Evolutionary conservation across 2,329 filamentous ascomycete genomes (phyloP), one percentile per base, ranked within the genome.

Genomic region (Alternaria arborescens): DNA sequence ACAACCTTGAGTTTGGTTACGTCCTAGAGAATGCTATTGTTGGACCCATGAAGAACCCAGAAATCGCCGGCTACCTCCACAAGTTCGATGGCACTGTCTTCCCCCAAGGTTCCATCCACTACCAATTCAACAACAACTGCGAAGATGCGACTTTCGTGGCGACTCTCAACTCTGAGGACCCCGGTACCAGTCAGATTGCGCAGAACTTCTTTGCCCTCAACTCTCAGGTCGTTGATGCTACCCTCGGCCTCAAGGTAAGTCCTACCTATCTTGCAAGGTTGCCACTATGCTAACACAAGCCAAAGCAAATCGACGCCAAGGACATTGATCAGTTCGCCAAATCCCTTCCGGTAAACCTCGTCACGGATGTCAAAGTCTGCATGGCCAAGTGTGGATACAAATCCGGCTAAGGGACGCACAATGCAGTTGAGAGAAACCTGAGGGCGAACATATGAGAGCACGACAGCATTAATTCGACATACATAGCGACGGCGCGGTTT

Each of bases 351-450:
- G 70, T 71, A 10, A 85, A 82, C 58, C 79, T 87, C 43, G 84
- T 85, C 4, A 71, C 81, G 22, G 85, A 84, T 51, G 81, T 88
- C 12, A 82, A 87, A 61, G 69, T 79, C 62, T 89, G 86, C 73
- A 73, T 87, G 69, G 71, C 77, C 61, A 84, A 80, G 71, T 87
- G 86, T 61, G 22, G 22, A 24, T 24, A 24, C 22, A 24, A 24
- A 24, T 24, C 22, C 22, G 22, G 22, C 22, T 24, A 16, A 55
- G 53, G 58, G 40, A 20, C 16, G 32, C 30, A 14, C 16, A 11
- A 24, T 26, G 44, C 18, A 12, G 24, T 22, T 32, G 22, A 20
- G 10, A 3, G 32, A 42, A n/a, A 44, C 20, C 26, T 22, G 26
- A 20, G 5, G 8, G 47, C 10, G 28, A 28, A 24, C 34, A 40